Conservation (phyloP, 2,329 filamentous ascomycete genomes). For the Calonectria pauciramosa region DNA sequence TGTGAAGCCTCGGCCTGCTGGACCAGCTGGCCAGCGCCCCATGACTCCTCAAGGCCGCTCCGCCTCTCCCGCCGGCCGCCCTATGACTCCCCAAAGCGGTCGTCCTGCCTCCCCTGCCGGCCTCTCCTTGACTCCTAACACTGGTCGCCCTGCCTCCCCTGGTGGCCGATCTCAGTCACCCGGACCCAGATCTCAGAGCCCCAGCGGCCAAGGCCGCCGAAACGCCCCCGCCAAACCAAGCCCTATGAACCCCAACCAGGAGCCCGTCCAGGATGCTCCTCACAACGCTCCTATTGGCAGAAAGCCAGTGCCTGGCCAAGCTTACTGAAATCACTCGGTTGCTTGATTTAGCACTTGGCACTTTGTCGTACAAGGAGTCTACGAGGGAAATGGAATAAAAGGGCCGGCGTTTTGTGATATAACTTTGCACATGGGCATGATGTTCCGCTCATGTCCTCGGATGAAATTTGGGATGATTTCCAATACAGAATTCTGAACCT, state of each 20-base stretch:
- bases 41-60: constrained; percentile 37
- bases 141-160: constrained; percentile 48
- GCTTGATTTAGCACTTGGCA: constrained; percentile 32
- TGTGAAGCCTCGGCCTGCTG: constrained; percentile 82
- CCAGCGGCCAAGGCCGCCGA: constrained; percentile 56
- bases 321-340: constrained; percentile 52
- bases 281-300: constrained; percentile 61
- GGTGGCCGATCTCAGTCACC: constrained; percentile 43
- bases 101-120: constrained; percentile 56
- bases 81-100: constrained; percentile 56
- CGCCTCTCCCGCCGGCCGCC: constrained; percentile 40
- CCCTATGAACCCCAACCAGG: constrained; percentile 60
- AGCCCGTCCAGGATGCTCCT: constrained; percentile 50
- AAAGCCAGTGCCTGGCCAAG: constrained; percentile 71
- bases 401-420: constrained; percentile 49
- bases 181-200: constrained; percentile 55
- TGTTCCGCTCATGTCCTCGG: constrained; percentile 40
- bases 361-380: constrained; percentile 32
- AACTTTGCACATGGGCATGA: constrained; percentile 39
- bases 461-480: constrained; percentile 43
- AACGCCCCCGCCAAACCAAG: constrained; percentile 61
- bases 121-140: constrained; percentile 47
- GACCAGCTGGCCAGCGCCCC: constrained; percentile 42
- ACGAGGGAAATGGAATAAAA: constrained; percentile 42
- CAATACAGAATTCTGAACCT: constrained; percentile 33